Conservation (phyloP, 768 basidiomycete species). For the Leucosporidium scottii region DNA sequence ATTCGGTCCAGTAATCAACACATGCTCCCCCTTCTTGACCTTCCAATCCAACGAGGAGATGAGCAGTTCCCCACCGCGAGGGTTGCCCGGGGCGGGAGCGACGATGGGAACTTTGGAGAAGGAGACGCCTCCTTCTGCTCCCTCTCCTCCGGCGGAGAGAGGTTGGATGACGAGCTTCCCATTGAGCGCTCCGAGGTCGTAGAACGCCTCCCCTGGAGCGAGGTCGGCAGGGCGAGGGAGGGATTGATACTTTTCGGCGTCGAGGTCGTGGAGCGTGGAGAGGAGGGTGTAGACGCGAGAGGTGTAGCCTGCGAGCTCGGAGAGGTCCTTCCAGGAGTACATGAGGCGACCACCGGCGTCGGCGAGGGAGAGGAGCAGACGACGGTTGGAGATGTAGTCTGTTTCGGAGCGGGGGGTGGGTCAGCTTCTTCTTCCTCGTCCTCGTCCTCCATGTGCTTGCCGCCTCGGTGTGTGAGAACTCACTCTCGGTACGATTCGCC, state of each 20-base stretch:
- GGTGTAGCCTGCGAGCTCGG: slow-evolving; percentile 90
- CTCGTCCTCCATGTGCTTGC: too few relatives aligned
- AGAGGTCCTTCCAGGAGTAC: slow-evolving; percentile 92
- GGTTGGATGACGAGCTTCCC: slow-evolving; percentile 42
- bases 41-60: slow-evolving; percentile 62
- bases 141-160: neutral
- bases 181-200: slow-evolving; percentile 63
- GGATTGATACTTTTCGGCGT: slow-evolving; percentile 42
- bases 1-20: slow-evolving; percentile 81
- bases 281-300: slow-evolving; percentile 80
- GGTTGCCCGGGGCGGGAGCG: slow-evolving; percentile 23
- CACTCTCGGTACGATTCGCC: too few relatives aligned
- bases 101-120: slow-evolving; percentile 45
- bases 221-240: slow-evolving; percentile 47
- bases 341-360: slow-evolving; percentile 92
- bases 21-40: slow-evolving; percentile 65
- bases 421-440: neutral
- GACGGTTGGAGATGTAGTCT: slow-evolving; percentile 89
- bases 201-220: slow-evolving; percentile 46
- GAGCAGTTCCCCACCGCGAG: slow-evolving; percentile 49
- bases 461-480: too few relatives aligned
- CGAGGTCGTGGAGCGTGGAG: slow-evolving; percentile 72
- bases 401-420: slow-evolving; percentile 45
- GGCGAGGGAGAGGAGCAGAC: slow-evolving; percentile 84
- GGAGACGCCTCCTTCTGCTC: slow-evolving; percentile 27